Conservation (phyloP, 768 basidiomycete species). For the Dentipellis sp. region DNA sequence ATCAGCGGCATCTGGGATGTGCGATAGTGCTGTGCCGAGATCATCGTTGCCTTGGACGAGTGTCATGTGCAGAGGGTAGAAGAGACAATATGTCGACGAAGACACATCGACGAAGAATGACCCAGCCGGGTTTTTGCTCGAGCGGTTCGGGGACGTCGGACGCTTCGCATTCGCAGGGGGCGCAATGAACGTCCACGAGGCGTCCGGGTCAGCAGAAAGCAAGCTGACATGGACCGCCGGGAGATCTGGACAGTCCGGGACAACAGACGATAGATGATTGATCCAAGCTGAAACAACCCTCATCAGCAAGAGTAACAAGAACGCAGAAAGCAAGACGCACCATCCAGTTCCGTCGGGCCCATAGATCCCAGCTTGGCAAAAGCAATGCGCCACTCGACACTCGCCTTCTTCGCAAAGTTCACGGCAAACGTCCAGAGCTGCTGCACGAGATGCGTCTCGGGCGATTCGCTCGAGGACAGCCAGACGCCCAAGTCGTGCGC, state of each 20-base stretch:
- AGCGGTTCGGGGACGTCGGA: constrained; percentile 20
- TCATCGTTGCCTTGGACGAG: not conserved
- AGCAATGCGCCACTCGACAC: constrained; percentile 75
- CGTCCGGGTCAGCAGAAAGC: constrained; percentile 47
- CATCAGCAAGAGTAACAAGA: not conserved
- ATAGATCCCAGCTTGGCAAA: constrained; percentile 62
- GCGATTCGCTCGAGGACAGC: constrained; percentile 41
- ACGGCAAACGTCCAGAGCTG: constrained; percentile 67
- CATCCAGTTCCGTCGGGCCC: constrained; percentile 48
- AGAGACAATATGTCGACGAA: constrained; percentile 9
- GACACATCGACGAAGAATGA: constrained; percentile 36
- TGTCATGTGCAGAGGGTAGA: not conserved
- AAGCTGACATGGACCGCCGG: constrained; percentile 52
- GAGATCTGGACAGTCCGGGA: constrained; percentile 30
- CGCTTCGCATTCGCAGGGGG: constrained; percentile 15
- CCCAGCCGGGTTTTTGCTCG: constrained; percentile 23
- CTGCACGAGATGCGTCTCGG: constrained; percentile 41
- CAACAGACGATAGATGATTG: constrained; percentile 34
- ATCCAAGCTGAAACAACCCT: constrained; percentile 53
- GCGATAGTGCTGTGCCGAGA: constrained; percentile 9
- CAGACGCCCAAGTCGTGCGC: constrained; percentile 61
- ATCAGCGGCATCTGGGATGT: constrained; percentile 25
- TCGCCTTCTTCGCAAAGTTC: constrained; percentile 51
- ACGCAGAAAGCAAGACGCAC: constrained; percentile 30
- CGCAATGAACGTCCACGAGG: constrained; percentile 50